phyloP scores from a whole-genome alignment of 2,329 filamentous ascomycete genomes.

The Arthrobotrys conoides region DNA sequence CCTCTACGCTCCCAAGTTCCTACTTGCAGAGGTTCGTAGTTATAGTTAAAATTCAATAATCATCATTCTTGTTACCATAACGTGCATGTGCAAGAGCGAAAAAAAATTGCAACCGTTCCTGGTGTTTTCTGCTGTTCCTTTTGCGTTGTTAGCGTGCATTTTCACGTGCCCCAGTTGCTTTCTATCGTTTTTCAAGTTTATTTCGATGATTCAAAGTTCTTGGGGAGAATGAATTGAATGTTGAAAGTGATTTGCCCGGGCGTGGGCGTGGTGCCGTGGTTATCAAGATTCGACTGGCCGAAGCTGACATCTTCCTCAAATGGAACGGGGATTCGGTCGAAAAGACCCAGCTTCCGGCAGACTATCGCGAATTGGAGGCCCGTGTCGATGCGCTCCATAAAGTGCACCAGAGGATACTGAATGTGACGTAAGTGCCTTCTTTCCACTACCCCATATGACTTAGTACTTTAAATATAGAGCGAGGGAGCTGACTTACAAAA shows the following conservation, averaged over 20 bases:
- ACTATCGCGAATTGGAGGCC: constrained; percentile 99
- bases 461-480: constrained; percentile 1
- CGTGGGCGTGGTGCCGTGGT: constrained; percentile 39
- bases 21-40: constrained; percentile 59
- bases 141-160: constrained; percentile 36
- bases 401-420: constrained; percentile 96
- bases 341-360: constrained; percentile 93
- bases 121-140: background rate
- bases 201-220: constrained; percentile 30
- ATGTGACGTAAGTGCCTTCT: constrained; percentile 82
- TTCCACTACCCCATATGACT: constrained; percentile 2
- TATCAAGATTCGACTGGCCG: constrained; percentile 60
- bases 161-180: constrained; percentile 30
- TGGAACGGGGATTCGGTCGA: constrained; percentile 54
- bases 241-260: constrained; percentile 55
- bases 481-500: background rate
- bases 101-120: constrained; percentile 4
- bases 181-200: constrained; percentile 19
- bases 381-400: constrained; percentile 96
- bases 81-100: constrained; percentile 15
- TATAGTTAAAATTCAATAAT: constrained; percentile 19
- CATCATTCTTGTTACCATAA: constrained; percentile 3
- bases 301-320: constrained; percentile 61
- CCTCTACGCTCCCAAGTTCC: constrained; percentile 56
- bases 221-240: constrained; percentile 54